Evolutionary conservation across 2,329 filamentous ascomycete species (phyloP).

Genomic region (Colletotrichum neosansevieriae): DNA sequence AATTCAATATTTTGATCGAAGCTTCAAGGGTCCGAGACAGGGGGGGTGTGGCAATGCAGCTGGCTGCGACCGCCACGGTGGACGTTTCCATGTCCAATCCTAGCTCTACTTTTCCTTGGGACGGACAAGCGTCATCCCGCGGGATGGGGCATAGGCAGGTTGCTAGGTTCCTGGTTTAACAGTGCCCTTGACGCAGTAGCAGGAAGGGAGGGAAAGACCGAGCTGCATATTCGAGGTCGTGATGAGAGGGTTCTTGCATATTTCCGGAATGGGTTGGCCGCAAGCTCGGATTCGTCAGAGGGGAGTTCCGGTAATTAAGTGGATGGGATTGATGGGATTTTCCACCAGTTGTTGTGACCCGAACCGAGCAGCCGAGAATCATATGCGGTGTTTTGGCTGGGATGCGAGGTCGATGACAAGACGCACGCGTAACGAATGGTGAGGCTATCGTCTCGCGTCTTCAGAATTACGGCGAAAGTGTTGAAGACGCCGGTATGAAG

Average conservation of each 20-base stretch:
- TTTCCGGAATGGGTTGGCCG: constrained; percentile 20
- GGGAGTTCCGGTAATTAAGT: constrained; percentile 5
- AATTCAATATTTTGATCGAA: constrained; percentile 1
- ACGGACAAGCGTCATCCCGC: constrained; percentile 38
- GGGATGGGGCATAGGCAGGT: constrained; percentile 15
- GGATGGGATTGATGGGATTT: constrained; percentile 24
- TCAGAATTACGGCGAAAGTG: constrained; percentile 16
- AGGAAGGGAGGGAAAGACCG: constrained; percentile 25
- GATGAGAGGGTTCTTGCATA: neutral
- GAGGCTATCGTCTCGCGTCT: constrained; percentile 31
- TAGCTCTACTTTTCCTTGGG: neutral
- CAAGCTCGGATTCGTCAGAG: constrained; percentile 15
- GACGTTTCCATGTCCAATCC: constrained; percentile 18
- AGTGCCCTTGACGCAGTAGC: neutral
- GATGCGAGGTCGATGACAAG: constrained; percentile 12
- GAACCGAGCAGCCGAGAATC: constrained; percentile 28
- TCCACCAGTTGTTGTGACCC: constrained; percentile 26
- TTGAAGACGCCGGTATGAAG: constrained; percentile 23
- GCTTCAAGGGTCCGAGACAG: constrained; percentile 15
- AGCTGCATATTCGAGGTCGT: constrained; percentile 26
- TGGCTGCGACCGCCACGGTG: constrained; percentile 10
- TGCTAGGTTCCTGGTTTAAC: constrained; percentile 14
- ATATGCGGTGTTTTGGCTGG: neutral
- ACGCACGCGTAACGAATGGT: neutral
- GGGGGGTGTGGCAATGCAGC: constrained; percentile 4